phyloP scores from a whole-genome alignment of 192 early-diverging fungal species.

The Chytriomyces confervae region DNA sequence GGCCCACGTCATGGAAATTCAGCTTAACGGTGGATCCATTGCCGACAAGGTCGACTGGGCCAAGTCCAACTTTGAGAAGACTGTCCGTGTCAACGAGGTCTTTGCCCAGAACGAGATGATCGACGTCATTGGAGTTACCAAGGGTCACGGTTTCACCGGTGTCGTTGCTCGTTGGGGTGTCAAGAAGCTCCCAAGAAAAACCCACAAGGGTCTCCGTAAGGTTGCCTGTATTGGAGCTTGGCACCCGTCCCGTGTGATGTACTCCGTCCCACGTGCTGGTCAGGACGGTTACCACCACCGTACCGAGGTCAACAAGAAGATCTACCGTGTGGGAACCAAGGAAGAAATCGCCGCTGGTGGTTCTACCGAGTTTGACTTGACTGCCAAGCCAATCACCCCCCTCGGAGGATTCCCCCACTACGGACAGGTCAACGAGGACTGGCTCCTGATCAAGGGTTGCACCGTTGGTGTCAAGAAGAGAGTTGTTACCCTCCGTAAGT shows the following conservation, averaged over 20 bases:
- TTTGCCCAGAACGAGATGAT: constrained; percentile 99
- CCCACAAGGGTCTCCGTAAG: constrained; percentile 99
- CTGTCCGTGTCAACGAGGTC: constrained; percentile 82
- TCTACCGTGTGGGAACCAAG: constrained; percentile 95
- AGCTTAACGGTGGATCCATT: constrained; percentile 97
- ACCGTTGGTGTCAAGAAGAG: constrained; percentile 96
- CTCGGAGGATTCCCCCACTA: constrained; percentile 99
- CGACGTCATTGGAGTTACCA: constrained; percentile 98
- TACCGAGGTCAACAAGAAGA: constrained; percentile 99
- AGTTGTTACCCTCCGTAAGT: constrained; percentile 98
- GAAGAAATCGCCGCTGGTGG: constrained; percentile 81
- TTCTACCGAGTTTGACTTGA: constrained; percentile 96
- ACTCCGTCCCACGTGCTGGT: constrained; percentile 99
- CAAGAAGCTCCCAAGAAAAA: constrained; percentile 99
- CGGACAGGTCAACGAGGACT: constrained; percentile 98
- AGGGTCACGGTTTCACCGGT: constrained; percentile 99
- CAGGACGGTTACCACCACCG: constrained; percentile 99
- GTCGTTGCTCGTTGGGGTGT: constrained; percentile 99
- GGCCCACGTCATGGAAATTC: constrained; percentile 99
- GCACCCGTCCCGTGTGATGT: constrained; percentile 96
- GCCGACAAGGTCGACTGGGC: constrained; percentile 98
- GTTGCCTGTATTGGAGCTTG: constrained; percentile 99
- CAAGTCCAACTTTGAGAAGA: constrained; percentile 97
- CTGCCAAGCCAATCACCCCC: constrained; percentile 95
- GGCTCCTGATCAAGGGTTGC: constrained; percentile 97